Evolutionary conservation across 768 basidiomycete species (phyloP), one percentile per base, ranked within the genome.

Genomic region (Exidia glandulosa): DNA sequence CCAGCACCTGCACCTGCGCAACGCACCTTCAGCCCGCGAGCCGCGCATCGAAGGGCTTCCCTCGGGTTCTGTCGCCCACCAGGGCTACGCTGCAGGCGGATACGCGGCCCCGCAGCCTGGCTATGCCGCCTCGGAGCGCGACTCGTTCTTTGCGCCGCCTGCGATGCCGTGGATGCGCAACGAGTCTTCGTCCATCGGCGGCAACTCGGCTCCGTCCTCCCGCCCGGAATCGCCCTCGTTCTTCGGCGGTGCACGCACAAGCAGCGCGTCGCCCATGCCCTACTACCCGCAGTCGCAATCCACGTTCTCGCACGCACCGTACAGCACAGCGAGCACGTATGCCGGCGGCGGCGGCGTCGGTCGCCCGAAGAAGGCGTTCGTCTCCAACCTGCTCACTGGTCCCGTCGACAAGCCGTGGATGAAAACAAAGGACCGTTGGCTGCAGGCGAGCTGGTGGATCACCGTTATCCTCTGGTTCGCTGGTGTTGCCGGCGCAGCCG

Each of bases 331-430:
- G 16, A 9, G 7, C 27, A 54, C 50, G 25, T 54, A 54, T 27
- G 27, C 30, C 3, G 25, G 16, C 50, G 50, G 25, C 27, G 14
- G 10, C 10, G 36, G 36, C 36, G 9, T 10, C 36, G 36, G 36
- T 19, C 19, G 14, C 25, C 50, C 50, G 25, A 25, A 29, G 12
- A 12, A 57, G 56, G 48, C 25, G 32, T 58, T 63, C 32, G 77
- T 58, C 30, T 47, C 34, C 7, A 59, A 33, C 9, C 57, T 63
- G 50, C 63, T 74, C 31, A 72, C 70, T 62, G 71, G 66, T 31
- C 71, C 71, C 60, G 70, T 74, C 57, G 69, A 73, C 60, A 84
- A 84, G 67, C 79, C 79, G 23, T 81, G 79, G 79, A 62, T 79
- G 56, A 65, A 70, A 65, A 75, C 66, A 66, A 66, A 60, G 47